phyloP scores from a whole-genome alignment of 768 basidiomycete species.

The Mycena metata region DNA sequence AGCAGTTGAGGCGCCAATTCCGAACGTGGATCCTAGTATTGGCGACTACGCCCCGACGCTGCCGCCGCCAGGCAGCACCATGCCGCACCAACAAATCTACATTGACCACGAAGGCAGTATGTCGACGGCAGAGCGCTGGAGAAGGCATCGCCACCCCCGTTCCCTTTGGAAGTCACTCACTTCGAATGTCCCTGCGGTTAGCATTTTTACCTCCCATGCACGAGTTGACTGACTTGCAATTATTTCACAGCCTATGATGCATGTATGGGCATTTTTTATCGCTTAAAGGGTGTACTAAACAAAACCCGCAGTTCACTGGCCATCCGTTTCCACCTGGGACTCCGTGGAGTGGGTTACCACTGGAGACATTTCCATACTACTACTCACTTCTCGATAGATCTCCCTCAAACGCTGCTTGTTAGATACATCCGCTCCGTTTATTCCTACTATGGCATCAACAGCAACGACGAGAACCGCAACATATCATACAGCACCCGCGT shows the following conservation, averaged over 20 bases:
- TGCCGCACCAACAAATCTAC: too few relatives aligned
- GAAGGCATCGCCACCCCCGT: slow-evolving; percentile 53
- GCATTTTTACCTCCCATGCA: slow-evolving; percentile 54
- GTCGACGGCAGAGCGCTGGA: too few relatives aligned
- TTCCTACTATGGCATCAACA: slow-evolving; percentile 56
- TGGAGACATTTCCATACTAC: background rate
- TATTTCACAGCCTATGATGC: slow-evolving; percentile 60
- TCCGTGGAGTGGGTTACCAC: slow-evolving; percentile 47
- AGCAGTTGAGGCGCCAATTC: too few relatives aligned
- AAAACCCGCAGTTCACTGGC: slow-evolving; percentile 49
- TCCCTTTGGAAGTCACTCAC: slow-evolving; percentile 52
- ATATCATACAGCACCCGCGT: slow-evolving; percentile 63
- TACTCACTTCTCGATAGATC: slow-evolving; percentile 39
- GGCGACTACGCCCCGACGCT: too few relatives aligned
- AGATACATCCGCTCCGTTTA: slow-evolving; percentile 59
- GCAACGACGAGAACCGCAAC: slow-evolving; percentile 55
- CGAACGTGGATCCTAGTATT: too few relatives aligned
- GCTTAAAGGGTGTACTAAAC: background rate
- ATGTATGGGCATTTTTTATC: slow-evolving; percentile 4
- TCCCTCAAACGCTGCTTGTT: slow-evolving; percentile 50
- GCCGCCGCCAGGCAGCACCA: too few relatives aligned
- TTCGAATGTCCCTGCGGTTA: slow-evolving; percentile 53
- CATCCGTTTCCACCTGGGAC: slow-evolving; percentile 49
- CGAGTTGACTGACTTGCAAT: slow-evolving; percentile 54
- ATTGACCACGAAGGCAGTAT: too few relatives aligned